phyloP scores from a whole-genome alignment of 768 basidiomycete genomes.

The Crucibulum laeve region DNA sequence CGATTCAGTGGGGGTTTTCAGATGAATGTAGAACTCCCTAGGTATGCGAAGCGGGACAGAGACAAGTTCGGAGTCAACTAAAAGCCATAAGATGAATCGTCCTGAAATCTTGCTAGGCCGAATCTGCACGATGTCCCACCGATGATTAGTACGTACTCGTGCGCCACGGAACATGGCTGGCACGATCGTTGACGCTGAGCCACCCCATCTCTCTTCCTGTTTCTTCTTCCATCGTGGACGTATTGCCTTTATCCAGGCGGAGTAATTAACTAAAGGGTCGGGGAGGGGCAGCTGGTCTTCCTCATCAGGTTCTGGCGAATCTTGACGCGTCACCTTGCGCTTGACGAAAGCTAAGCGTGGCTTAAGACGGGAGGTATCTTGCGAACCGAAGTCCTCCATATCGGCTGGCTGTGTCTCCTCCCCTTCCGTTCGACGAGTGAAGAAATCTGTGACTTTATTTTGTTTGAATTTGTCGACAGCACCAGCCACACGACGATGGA shows the following conservation, averaged over 20 bases:
- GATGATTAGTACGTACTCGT: conserved; percentile 53
- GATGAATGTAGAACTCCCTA: conserved; percentile 90
- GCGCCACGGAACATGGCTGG: conserved; percentile 74
- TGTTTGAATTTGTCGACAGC: conserved; percentile 96
- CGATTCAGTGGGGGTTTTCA: conserved; percentile 64
- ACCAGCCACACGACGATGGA: conserved; percentile 84
- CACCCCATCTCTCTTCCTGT: conserved; percentile 42
- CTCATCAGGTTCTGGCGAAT: conserved; percentile 37
- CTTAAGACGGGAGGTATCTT: conserved; percentile 14
- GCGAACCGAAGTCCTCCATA: conserved; percentile 56
- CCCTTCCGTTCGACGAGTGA: conserved; percentile 39
- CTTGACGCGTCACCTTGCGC: conserved; percentile 38
- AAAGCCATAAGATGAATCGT: conserved; percentile 86
- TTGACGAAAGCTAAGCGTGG: conserved; percentile 52
- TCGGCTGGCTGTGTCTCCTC: conserved; percentile 36
- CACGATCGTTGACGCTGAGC: conserved; percentile 34
- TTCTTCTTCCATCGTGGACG: conserved; percentile 71
- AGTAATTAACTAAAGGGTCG: conserved; percentile 61
- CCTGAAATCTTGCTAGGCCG: conserved; percentile 73
- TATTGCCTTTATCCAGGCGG: conserved; percentile 74
- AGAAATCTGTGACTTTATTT: conserved; percentile 96
- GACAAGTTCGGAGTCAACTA: conserved; percentile 74
- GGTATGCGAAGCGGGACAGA: conserved; percentile 81
- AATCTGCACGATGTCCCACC: conserved; percentile 94
- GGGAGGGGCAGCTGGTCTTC: conserved; percentile 47